These are phyloP conservation scores for Geotrichum restrictum DNA, from an alignment of 1,139 yeast genomes.

Conservation along the genomic window DNA sequence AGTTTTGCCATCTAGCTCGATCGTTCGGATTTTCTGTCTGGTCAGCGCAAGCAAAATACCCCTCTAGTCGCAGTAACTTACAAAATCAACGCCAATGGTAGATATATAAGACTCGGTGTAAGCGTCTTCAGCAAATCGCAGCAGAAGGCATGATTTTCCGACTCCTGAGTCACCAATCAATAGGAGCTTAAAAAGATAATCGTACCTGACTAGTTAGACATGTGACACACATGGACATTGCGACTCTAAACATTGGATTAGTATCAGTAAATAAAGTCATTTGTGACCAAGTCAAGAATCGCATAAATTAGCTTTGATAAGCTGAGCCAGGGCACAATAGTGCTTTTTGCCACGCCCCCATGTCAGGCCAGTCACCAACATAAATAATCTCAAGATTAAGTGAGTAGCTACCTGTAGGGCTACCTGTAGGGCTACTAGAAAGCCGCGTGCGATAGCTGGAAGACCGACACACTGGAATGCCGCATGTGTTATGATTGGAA, in stretches of 20 bases:
- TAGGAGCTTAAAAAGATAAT: constrained; percentile 86
- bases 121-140: constrained; percentile 96
- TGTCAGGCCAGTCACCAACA: no score
- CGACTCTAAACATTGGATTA: not conserved
- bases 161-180: constrained; percentile 98
- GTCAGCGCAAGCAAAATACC: not conserved
- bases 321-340: no score
- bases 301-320: no score
- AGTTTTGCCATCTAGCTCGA: constrained; percentile 93
- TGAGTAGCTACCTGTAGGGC: no score
- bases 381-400: no score
- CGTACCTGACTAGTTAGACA: constrained; percentile 52
- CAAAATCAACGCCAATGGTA: constrained; percentile 94
- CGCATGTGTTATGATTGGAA: not conserved
- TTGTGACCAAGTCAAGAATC: no score
- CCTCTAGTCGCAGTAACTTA: constrained; percentile 20
- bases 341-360: constrained; percentile 1
- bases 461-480: no score
- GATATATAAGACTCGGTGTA: constrained; percentile 96
- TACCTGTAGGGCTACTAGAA: no score
- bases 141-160: constrained; percentile 90
- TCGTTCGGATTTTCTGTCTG: constrained; percentile 75
- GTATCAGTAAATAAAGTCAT: not conserved
- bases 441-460: no score
- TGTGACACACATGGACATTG: no score